Percentiles rank a stretch among this genome's conserved stretches.
phyloP scores from a whole-genome alignment of 2,329 filamentous ascomycete species.

The Rutstroemia sydowiana region DNA sequence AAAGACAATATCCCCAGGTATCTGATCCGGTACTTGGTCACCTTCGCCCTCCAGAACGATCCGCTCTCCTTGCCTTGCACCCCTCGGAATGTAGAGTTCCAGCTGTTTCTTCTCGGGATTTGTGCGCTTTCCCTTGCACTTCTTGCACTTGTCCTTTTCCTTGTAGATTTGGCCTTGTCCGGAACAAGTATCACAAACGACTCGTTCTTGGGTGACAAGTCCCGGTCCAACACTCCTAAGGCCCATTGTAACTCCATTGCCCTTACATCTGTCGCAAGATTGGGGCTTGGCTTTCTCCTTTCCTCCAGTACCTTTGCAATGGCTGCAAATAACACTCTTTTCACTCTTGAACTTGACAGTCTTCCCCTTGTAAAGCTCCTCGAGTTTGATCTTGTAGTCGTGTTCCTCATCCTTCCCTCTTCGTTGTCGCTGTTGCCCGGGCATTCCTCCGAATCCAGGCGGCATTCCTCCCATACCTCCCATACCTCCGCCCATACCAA shows the following conservation, averaged over 20 bases:
- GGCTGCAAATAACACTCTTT: conserved; percentile 82
- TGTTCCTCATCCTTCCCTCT: conserved; percentile 81
- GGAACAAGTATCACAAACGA: conserved; percentile 74
- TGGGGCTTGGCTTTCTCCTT: conserved; percentile 86
- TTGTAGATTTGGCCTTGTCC: conserved; percentile 83
- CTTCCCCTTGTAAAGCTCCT: conserved; percentile 97
- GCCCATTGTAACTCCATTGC: conserved; percentile 67
- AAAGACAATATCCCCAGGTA: conserved; percentile 90
- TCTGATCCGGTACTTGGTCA: conserved; percentile 82
- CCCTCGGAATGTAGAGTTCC: conserved; percentile 91
- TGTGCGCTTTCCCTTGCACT: conserved; percentile 90
- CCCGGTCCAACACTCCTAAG: conserved; percentile 81
- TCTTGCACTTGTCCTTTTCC: conserved; percentile 97
- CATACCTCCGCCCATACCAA: conserved; percentile 52
- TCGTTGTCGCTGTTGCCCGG: conserved; percentile 51
- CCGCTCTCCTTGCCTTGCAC: conserved; percentile 77
- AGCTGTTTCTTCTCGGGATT: conserved; percentile 86
- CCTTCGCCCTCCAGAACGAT: conserved; percentile 91
- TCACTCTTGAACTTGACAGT: conserved; percentile 94
- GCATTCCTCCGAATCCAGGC: conserved; percentile 24
- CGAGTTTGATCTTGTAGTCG: conserved; percentile 81
- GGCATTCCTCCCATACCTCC: conserved; percentile 36
- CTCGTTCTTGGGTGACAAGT: conserved; percentile 71
- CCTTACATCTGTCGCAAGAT: conserved; percentile 77
- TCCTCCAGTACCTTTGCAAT: conserved; percentile 82